Percentiles rank a stretch among this genome's conserved stretches.
Conservation (phyloP, 108 stramenopile species). For the Parietichytrium sp. region DNA sequence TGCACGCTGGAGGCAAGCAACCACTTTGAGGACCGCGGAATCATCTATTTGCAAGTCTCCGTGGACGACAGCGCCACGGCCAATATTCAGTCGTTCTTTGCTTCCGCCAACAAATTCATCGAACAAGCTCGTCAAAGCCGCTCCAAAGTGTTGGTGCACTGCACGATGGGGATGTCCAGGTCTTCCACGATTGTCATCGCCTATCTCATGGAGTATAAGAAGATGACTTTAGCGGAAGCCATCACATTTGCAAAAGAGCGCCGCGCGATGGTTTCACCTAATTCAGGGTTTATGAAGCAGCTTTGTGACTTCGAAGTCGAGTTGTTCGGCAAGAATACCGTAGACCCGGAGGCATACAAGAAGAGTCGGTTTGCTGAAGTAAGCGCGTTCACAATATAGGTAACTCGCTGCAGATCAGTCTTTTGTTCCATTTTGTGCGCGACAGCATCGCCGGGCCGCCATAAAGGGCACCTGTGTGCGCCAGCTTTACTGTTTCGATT, state of each 20-base stretch:
- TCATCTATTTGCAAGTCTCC: constrained; percentile 6
- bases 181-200: constrained; percentile 30
- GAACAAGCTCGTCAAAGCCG: background rate
- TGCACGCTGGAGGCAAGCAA: constrained; percentile 1
- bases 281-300: background rate
- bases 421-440: too few species aligned
- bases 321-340: background rate
- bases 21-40: constrained; percentile 2
- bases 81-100: background rate
- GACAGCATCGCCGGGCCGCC: too few species aligned
- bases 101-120: background rate
- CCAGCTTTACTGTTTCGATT: too few species aligned
- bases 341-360: background rate
- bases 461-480: too few species aligned
- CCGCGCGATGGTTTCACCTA: constrained; percentile 23
- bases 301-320: background rate
- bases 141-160: constrained; percentile 16
- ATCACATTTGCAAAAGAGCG: background rate
- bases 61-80: background rate
- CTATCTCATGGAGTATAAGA: constrained; percentile 14
- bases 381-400: background rate
- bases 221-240: background rate
- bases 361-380: constrained; percentile 4
- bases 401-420: too few species aligned
- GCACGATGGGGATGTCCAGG: constrained; percentile 27